Conservation (phyloP, 2,329 filamentous ascomycete species). For the Pseudopithomyces chartarum region DNA sequence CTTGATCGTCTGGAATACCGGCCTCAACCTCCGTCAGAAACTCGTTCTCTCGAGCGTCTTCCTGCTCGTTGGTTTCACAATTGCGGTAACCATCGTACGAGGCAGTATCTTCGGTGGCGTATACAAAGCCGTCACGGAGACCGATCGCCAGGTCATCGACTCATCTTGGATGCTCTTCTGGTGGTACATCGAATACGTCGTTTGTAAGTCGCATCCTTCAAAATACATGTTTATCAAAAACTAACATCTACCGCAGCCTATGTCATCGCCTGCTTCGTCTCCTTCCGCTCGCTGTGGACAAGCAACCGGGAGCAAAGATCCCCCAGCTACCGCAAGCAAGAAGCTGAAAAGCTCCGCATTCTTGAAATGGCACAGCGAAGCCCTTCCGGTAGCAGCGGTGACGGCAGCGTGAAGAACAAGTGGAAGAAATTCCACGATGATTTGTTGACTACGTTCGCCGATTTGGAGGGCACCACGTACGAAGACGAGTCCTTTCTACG, state of each 20-base stretch:
- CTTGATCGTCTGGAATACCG: conserved; percentile 10
- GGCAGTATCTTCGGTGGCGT: conserved; percentile 11
- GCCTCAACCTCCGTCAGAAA: conserved; percentile 6
- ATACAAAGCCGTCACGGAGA: conserved; percentile 3
- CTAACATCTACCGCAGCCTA: not conserved
- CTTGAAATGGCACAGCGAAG: not conserved
- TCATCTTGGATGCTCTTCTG: conserved; percentile 10
- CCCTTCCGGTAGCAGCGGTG: not conserved
- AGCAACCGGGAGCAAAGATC: conserved; percentile 2
- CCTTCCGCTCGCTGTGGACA: conserved; percentile 6
- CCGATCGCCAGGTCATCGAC: conserved; percentile 6
- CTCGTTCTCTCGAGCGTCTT: conserved; percentile 9
- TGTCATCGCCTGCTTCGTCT: conserved; percentile 5
- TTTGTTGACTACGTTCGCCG: not conserved
- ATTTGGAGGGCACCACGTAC: conserved; percentile 4
- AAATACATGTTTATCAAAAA: not conserved
- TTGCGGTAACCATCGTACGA: conserved; percentile 8
- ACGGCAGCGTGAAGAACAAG: conserved; percentile 4
- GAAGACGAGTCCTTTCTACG: not conserved
- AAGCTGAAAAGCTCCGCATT: not conserved
- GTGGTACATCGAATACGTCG: conserved; percentile 11
- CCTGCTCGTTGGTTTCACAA: conserved; percentile 8
- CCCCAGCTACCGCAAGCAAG: not conserved
- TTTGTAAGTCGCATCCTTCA: not conserved
- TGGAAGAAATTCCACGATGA: conserved; percentile 1